phyloP scores from a whole-genome alignment of 352 stramenopile genomes.

The Phytopythium chamaehyphon region DNA sequence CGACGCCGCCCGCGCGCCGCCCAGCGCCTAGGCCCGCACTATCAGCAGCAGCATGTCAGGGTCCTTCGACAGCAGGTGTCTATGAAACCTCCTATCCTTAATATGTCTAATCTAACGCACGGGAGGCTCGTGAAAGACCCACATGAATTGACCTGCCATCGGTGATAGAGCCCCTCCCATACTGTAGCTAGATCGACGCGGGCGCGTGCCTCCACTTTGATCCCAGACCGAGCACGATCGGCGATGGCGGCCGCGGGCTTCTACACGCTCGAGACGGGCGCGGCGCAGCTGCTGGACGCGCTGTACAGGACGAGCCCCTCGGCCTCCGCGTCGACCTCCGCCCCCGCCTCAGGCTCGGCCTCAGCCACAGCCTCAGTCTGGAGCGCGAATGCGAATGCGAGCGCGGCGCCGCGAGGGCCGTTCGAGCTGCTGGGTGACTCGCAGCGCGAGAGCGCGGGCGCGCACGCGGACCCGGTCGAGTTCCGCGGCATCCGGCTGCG shows the following conservation, averaged over 20 bases:
- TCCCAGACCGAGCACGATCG: neutral
- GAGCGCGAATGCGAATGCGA: too few relatives aligned
- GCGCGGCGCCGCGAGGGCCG: slow-evolving; percentile 2
- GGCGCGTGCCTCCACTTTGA: slow-evolving; percentile 1
- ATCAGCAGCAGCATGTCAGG: too few relatives aligned
- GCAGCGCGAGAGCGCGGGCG: slow-evolving; percentile 30
- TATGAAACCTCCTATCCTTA: too few relatives aligned
- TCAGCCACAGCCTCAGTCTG: too few relatives aligned
- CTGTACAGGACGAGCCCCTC: slow-evolving; percentile 27
- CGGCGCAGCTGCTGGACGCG: slow-evolving; percentile 39
- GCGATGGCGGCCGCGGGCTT: slow-evolving; percentile 39
- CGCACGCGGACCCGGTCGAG: slow-evolving; percentile 52
- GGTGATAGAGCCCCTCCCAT: too few relatives aligned
- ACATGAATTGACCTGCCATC: too few relatives aligned
- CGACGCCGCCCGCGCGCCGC: slow-evolving; percentile 16
- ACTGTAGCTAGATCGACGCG: too few relatives aligned
- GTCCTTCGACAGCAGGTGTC: too few relatives aligned
- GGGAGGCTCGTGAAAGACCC: too few relatives aligned
- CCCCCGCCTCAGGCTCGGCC: too few relatives aligned
- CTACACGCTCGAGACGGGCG: slow-evolving; percentile 45
- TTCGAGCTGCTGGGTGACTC: slow-evolving; percentile 51
- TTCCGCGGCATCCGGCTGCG: slow-evolving; percentile 64
- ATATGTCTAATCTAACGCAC: too few relatives aligned
- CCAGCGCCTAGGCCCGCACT: slow-evolving; percentile 1
- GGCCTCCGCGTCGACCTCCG: too few relatives aligned